Percentiles rank a stretch among this genome's conserved stretches.
Conservation (phyloP, 257 asterid species). For the Nicotiana tomentosiformis region DNA sequence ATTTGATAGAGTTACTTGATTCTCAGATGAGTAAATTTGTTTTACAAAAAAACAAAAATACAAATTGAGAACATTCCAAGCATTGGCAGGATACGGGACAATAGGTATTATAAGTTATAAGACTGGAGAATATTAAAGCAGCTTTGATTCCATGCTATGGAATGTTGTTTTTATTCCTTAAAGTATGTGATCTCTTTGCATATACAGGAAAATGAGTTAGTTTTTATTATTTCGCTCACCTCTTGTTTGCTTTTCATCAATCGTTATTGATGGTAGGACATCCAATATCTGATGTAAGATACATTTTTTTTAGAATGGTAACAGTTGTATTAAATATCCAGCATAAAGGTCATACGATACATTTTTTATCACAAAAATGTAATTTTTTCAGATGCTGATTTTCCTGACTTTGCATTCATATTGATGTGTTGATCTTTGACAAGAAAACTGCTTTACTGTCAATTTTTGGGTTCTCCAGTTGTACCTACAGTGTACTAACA, state of each 20-base stretch:
- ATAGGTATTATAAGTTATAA: neutral
- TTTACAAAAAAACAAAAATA: neutral
- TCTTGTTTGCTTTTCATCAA: neutral
- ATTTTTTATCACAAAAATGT: neutral
- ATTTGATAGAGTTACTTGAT: neutral
- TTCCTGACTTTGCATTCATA: neutral
- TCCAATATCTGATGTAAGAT: neutral
- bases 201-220: neutral
- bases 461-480: slow-evolving; percentile 2
- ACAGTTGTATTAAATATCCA: too few relatives aligned
- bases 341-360: too few relatives aligned
- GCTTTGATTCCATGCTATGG: neutral
- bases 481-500: slow-evolving; percentile 4
- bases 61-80: neutral
- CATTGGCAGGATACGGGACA: neutral
- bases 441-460: neutral
- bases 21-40: neutral
- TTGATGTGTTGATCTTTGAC: slow-evolving; percentile 4
- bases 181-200: neutral
- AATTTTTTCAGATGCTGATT: slow-evolving; percentile 2
- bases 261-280: neutral
- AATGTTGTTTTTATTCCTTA: neutral
- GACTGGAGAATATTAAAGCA: neutral
- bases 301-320: neutral
- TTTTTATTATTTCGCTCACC: neutral